Conservation (phyloP, 2,329 filamentous ascomycete genomes). For the Monilinia fructigena region DNA sequence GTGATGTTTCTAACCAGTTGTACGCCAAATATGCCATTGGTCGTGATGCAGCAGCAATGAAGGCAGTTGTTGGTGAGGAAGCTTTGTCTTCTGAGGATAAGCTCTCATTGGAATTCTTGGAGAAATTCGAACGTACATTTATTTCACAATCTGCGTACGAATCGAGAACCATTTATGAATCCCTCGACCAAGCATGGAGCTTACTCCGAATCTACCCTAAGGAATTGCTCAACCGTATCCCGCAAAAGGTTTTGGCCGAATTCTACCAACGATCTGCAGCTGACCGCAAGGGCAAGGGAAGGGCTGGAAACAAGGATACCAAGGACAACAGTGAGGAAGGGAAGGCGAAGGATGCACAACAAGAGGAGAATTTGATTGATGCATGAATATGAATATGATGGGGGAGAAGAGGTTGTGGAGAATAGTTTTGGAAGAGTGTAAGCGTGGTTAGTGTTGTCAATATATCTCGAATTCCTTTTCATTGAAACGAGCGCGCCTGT, state of each 20-base stretch:
- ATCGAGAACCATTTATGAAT: conserved; percentile 86
- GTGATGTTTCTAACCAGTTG: conserved; percentile 97
- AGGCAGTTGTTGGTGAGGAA: conserved; percentile 98
- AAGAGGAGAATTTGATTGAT: conserved; percentile 62
- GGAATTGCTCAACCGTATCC: conserved; percentile 94
- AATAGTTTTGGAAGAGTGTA: conserved; percentile 14
- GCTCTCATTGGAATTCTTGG: conserved; percentile 93
- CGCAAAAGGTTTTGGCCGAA: conserved; percentile 77
- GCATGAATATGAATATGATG: conserved; percentile 43
- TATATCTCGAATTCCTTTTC: conserved; percentile 23
- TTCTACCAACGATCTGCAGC: conserved; percentile 71
- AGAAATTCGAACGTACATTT: conserved; percentile 97
- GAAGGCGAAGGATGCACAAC: conserved; percentile 44
- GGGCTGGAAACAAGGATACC: conserved; percentile 47
- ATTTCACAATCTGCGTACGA: conserved; percentile 93
- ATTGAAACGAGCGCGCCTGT: conserved; percentile 19
- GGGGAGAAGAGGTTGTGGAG: background rate
- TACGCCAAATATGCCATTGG: conserved; percentile 99
- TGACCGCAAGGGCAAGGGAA: conserved; percentile 62
- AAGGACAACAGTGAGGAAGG: conserved; percentile 42
- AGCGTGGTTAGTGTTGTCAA: conserved; percentile 25
- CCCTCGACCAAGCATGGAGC: conserved; percentile 93
- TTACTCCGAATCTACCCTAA: conserved; percentile 96
- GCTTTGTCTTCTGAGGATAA: conserved; percentile 95
- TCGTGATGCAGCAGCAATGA: conserved; percentile 97